Conservation (phyloP, 768 basidiomycete genomes). For the Podaxis carcinomalis region DNA sequence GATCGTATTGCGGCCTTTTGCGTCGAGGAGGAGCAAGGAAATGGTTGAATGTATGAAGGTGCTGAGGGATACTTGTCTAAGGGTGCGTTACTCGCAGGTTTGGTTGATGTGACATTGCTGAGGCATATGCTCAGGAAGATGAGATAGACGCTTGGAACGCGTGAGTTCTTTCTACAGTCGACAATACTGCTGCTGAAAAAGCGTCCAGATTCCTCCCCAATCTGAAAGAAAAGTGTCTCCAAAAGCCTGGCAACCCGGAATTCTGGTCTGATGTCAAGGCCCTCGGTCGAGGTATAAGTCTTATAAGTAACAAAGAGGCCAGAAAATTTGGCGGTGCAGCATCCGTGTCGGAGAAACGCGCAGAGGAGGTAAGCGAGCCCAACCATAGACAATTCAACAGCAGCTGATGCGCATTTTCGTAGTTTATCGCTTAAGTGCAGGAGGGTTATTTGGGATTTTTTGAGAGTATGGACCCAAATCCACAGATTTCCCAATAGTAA, state of each 20-base stretch:
- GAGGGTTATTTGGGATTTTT: too few species aligned
- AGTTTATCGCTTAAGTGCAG: background rate
- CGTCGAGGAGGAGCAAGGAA: slow-evolving; percentile 59
- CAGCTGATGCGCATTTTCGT: background rate
- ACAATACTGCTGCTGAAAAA: background rate
- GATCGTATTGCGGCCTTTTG: slow-evolving; percentile 68
- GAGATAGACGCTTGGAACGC: slow-evolving; percentile 81
- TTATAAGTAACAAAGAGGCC: slow-evolving; percentile 66
- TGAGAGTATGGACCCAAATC: too few species aligned
- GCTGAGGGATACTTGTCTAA: slow-evolving; percentile 63
- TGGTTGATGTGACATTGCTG: background rate
- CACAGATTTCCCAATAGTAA: too few species aligned
- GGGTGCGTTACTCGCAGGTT: slow-evolving; percentile 33
- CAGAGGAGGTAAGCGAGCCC: slow-evolving; percentile 43
- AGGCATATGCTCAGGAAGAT: slow-evolving; percentile 52
- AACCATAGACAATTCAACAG: background rate
- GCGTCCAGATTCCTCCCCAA: slow-evolving; percentile 53
- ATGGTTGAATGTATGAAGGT: slow-evolving; percentile 69
- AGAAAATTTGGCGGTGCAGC: slow-evolving; percentile 53
- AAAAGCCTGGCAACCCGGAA: slow-evolving; percentile 53
- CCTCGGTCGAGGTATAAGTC: slow-evolving; percentile 47
- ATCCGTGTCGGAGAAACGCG: slow-evolving; percentile 47
- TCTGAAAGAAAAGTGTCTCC: slow-evolving; percentile 51
- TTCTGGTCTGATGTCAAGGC: slow-evolving; percentile 64
- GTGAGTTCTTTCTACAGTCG: slow-evolving; percentile 30